A percentile compares a stretch with the other conserved stretches of the same genome.
Conservation (phyloP, 2,329 filamentous ascomycete genomes). For the Ophiocordyceps sinensis region DNA sequence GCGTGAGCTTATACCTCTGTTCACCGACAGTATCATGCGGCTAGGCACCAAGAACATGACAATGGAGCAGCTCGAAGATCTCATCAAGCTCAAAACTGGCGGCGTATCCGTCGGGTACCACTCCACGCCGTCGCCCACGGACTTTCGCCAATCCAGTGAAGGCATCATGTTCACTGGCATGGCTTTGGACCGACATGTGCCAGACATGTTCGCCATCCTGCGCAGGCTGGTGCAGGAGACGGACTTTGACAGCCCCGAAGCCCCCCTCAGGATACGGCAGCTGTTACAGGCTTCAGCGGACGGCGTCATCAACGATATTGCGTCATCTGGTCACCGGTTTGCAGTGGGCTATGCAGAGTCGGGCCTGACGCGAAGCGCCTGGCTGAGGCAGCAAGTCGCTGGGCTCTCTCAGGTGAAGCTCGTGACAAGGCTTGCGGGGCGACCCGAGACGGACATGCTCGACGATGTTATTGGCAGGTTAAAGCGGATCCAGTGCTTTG, state of each 20-base stretch:
- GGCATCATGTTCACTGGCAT: constrained; percentile 75
- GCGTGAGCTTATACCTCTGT: constrained; percentile 71
- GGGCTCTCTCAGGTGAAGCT: constrained; percentile 86
- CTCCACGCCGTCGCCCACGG: constrained; percentile 60
- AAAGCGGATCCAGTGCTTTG: constrained; percentile 69
- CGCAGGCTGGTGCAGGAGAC: constrained; percentile 72
- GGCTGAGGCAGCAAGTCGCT: constrained; percentile 67
- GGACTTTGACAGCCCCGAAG: constrained; percentile 73
- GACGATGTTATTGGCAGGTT: constrained; percentile 68
- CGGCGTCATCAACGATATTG: constrained; percentile 82
- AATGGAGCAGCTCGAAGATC: constrained; percentile 90
- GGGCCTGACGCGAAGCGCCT: constrained; percentile 56
- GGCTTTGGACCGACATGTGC: constrained; percentile 78
- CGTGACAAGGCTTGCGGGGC: constrained; percentile 62
- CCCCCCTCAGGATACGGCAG: constrained; percentile 70
- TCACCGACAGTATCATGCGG: constrained; percentile 85
- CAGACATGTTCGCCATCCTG: constrained; percentile 79
- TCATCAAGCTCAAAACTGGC: constrained; percentile 92
- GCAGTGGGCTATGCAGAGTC: constrained; percentile 76
- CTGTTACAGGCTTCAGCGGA: constrained; percentile 77
- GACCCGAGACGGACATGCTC: constrained; percentile 54
- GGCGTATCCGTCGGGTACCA: constrained; percentile 78
- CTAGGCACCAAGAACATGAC: constrained; percentile 75
- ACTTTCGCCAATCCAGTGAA: constrained; percentile 59
- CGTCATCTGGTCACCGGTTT: constrained; percentile 77